Evolutionary conservation across 257 asterid genomes (phyloP), one percentile per base, ranked within the genome.

Genomic region (Nicotiana knightiana): DNA sequence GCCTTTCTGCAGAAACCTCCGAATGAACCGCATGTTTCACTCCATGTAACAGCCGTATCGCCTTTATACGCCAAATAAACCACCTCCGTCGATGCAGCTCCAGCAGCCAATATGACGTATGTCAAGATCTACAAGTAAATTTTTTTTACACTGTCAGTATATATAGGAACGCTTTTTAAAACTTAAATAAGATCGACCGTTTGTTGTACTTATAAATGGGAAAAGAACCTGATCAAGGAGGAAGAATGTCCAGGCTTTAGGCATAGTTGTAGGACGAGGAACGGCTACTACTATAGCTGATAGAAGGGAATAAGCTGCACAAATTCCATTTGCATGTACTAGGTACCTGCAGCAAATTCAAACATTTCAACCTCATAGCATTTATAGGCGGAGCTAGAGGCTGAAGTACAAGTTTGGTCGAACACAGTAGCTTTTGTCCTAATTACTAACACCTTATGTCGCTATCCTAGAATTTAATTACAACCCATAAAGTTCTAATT

Each of bases 241-340:
- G 82, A 93, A 94, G 90, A 94, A 91, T 4, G 91, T 86, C 97
- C 97, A 94, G 9, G 95, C 99, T 68, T 91, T 81, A 39, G 92
- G 81, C 90, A 89, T 64, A 84, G 95, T 89, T 33, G 97, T 85
- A 2, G 95, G 97, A 32, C 91, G 91, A 18, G 95, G 97, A 76
- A 93, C 86, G 16, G 94, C 95, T 33, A 90, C 90, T 0, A 87
- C 91, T 9, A 93, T 85, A 11, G 98, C 98, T 80, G 98, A 93
- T 54, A 95, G 80, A 76, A 95, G 93, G 11, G 99, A 95, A 79
- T 95, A 95, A 24, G 94, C 97, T 55, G 98, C 97, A 33, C 99
- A 93, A 8, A 95, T 85, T 63, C 99, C 94, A 62, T 97, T 95
- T 21, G 98, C 99, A 85, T 93, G 98, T 30, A 93, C 96, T 77